These are phyloP conservation scores for Penicillium paneum DNA, from an alignment of 2,329 filamentous ascomycete genomes.

Conservation along the genomic window DNA sequence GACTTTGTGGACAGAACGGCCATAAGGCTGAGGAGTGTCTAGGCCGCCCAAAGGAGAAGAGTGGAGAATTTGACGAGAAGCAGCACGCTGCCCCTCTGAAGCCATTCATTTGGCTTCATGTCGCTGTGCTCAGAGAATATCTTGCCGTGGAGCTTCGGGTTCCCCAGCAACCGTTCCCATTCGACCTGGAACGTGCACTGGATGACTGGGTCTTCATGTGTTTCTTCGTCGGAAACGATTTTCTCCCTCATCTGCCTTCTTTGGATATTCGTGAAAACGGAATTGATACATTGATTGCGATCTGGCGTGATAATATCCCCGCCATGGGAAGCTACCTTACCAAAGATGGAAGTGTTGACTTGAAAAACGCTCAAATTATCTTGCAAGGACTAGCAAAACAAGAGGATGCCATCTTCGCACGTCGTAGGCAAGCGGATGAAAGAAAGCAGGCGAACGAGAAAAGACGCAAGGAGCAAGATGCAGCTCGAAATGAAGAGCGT, in stretches of 20 bases:
- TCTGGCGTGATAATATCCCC: slow-evolving; percentile 91
- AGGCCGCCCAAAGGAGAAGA: slow-evolving; percentile 73
- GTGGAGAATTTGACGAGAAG: slow-evolving; percentile 78
- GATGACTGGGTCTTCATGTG: slow-evolving; percentile 99
- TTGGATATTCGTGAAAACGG: slow-evolving; percentile 95
- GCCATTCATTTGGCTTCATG: slow-evolving; percentile 98
- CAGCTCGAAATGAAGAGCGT: slow-evolving; percentile 49
- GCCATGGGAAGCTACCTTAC: slow-evolving; percentile 94
- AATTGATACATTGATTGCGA: slow-evolving; percentile 92
- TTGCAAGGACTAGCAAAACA: slow-evolving; percentile 84
- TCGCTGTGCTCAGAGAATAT: slow-evolving; percentile 87
- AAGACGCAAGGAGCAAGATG: slow-evolving; percentile 69
- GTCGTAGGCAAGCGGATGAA: slow-evolving; percentile 81
- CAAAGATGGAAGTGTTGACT: slow-evolving; percentile 87
- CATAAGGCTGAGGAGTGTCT: slow-evolving; percentile 85
- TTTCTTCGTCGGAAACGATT: slow-evolving; percentile 98
- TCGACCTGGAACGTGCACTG: slow-evolving; percentile 88
- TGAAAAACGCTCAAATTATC: slow-evolving; percentile 82
- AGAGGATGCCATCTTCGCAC: slow-evolving; percentile 88
- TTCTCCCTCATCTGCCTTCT: slow-evolving; percentile 93
- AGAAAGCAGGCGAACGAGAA: slow-evolving; percentile 75
- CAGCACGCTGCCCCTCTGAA: slow-evolving; percentile 68
- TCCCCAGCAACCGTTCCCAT: slow-evolving; percentile 76
- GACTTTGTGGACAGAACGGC: slow-evolving; percentile 85
- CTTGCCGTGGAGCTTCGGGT: slow-evolving; percentile 84